phyloP scores from a whole-genome alignment of 2,329 filamentous ascomycete genomes.

The Hymenoscyphus occultus region DNA sequence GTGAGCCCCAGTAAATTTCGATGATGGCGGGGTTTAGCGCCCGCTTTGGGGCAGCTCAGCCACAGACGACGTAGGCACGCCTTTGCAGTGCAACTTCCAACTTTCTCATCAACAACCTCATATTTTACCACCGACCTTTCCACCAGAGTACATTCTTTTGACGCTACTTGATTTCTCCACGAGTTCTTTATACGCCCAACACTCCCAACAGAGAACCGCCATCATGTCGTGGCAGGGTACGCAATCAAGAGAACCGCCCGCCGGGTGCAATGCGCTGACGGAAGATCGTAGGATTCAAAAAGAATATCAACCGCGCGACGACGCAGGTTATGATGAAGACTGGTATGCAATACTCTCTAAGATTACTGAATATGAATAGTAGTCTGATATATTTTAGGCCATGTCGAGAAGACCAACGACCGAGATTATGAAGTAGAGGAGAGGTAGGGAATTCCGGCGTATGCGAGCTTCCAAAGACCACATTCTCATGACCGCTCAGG shows the following conservation, averaged over 20 bases:
- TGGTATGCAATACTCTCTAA: slow-evolving; percentile 48
- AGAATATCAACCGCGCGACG: slow-evolving; percentile 97
- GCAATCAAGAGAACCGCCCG: slow-evolving; percentile 12
- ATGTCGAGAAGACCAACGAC: slow-evolving; percentile 98
- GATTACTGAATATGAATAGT: neutral
- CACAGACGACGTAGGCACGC: slow-evolving; percentile 13
- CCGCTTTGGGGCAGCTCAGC: slow-evolving; percentile 9
- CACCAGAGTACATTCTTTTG: neutral
- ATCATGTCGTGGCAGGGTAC: slow-evolving; percentile 50
- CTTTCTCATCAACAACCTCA: slow-evolving; percentile 12
- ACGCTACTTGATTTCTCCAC: neutral
- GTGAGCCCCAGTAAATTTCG: slow-evolving; percentile 10
- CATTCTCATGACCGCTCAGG: slow-evolving; percentile 44
- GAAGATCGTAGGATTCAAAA: slow-evolving; percentile 69
- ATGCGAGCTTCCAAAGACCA: neutral
- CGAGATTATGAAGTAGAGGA: slow-evolving; percentile 98
- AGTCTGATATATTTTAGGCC: slow-evolving; percentile 49
- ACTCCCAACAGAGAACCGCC: slow-evolving; percentile 20
- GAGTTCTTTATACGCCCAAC: neutral
- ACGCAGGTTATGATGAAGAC: slow-evolving; percentile 99
- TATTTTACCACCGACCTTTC: neutral
- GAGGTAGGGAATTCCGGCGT: slow-evolving; percentile 49
- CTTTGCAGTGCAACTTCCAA: slow-evolving; percentile 1
- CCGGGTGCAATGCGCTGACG: slow-evolving; percentile 29
- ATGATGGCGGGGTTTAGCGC: slow-evolving; percentile 14